A percentile compares a stretch with the other conserved stretches of the same genome.
Conservation (phyloP, 1,284 basidiomycete species). For the Rhodofomes roseus region DNA sequence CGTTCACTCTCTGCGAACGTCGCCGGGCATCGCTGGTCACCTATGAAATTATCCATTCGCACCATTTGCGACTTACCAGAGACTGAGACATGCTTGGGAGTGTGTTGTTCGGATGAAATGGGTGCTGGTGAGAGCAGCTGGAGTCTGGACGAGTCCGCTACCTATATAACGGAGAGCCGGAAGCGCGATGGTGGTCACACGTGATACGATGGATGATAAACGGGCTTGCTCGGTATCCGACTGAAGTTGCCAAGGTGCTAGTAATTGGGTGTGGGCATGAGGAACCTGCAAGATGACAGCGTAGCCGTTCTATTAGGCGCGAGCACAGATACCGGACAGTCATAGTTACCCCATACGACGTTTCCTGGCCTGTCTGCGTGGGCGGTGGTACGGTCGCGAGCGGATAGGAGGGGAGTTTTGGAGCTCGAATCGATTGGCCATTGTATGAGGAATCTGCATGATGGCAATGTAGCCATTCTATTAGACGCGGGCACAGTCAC, state of each 20-base stretch:
- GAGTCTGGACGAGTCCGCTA: background rate
- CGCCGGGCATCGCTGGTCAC: background rate
- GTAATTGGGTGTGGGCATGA: background rate
- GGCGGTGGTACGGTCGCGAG: background rate
- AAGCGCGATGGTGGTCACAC: background rate
- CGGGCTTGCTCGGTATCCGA: background rate
- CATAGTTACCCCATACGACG: background rate
- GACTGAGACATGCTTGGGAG: conserved; percentile 5
- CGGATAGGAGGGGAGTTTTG: background rate
- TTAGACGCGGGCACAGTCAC: too few species aligned
- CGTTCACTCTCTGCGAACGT: conserved; percentile 35
- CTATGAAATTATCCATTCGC: background rate
- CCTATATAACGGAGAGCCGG: background rate
- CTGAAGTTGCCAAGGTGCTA: background rate
- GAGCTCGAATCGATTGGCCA: too few species aligned
- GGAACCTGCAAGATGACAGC: background rate
- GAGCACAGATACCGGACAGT: background rate
- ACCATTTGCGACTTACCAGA: background rate
- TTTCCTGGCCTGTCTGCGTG: background rate
- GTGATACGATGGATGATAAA: background rate
- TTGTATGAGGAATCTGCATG: too few species aligned
- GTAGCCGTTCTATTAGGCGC: background rate
- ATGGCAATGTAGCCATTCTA: too few species aligned
- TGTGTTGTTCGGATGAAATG: background rate
- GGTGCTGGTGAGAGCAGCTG: background rate